Conservation (phyloP, 148 eudicot species). For the Rhododendron mucronatum region DNA sequence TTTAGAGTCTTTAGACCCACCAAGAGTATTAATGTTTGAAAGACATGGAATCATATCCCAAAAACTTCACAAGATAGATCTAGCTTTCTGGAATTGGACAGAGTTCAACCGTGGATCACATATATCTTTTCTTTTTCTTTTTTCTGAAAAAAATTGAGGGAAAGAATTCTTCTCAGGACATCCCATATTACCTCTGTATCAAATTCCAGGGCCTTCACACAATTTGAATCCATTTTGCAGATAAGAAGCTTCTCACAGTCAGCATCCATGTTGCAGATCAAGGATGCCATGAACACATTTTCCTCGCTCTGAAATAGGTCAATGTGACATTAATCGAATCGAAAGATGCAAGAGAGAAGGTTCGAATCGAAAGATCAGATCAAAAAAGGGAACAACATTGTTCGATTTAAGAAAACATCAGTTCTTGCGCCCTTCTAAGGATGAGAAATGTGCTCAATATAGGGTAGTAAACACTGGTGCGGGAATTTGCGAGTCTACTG, state of each 20-base stretch:
- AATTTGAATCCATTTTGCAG: conserved; percentile 89
- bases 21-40: neutral
- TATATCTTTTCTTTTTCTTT: neutral
- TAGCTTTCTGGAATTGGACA: neutral
- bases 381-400: too few relatives aligned
- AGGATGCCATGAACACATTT: conserved; percentile 78
- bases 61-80: neutral
- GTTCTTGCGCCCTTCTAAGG: too few relatives aligned
- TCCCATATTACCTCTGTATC: conserved; percentile 70
- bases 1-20: neutral
- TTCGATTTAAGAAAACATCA: too few relatives aligned
- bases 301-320: conserved; percentile 53
- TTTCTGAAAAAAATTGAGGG: neutral
- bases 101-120: neutral
- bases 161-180: neutral
- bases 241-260: conserved; percentile 85
- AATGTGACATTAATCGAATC: neutral
- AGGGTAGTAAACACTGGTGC: too few relatives aligned
- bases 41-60: neutral
- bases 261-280: conserved; percentile 83
- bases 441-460: too few relatives aligned
- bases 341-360: neutral
- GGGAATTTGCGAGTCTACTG: too few relatives aligned
- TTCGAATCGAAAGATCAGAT: too few relatives aligned
- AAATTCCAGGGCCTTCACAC: conserved; percentile 76